Conservation (phyloP, 1,139 yeast species). For the Debaryomyces singareniensis region DNA sequence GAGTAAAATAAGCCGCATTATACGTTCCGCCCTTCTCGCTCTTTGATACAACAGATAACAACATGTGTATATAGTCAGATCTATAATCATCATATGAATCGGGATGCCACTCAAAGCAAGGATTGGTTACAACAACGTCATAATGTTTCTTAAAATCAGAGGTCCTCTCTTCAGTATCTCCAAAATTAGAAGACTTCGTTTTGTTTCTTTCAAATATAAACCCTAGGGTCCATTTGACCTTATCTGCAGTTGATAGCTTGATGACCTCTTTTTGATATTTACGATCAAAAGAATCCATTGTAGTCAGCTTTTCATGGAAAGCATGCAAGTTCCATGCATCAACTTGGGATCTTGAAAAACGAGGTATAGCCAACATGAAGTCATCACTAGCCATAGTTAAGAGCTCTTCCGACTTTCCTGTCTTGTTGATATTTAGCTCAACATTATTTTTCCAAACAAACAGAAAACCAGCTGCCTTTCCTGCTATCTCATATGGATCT, state of each 20-base stretch:
- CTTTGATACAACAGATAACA: constrained; percentile 43
- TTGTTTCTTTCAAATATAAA: constrained; percentile 35
- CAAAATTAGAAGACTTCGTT: constrained; percentile 11
- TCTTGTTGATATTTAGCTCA: constrained; percentile 51
- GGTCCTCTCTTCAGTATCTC: constrained; percentile 29
- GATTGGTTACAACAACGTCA: constrained; percentile 37
- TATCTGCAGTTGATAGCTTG: constrained; percentile 32
- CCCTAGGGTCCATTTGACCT: constrained; percentile 39
- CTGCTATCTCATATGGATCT: constrained; percentile 69
- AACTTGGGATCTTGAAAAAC: constrained; percentile 32
- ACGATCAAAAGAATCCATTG: constrained; percentile 21
- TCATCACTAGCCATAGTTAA: constrained; percentile 59
- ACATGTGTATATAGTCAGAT: constrained; percentile 73
- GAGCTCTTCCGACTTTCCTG: constrained; percentile 57
- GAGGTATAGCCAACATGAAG: constrained; percentile 63
- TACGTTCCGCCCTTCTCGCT: constrained; percentile 34
- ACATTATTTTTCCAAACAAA: constrained; percentile 73
- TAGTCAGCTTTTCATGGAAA: constrained; percentile 6
- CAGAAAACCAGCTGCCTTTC: constrained; percentile 71
- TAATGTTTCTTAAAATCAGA: constrained; percentile 34
- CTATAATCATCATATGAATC: constrained; percentile 81
- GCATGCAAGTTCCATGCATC: constrained; percentile 30
- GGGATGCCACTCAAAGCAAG: constrained; percentile 34
- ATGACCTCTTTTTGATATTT: constrained; percentile 34
- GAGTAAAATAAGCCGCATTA: constrained; percentile 74